phyloP scores from a whole-genome alignment of 345 rosid species.

The Clausena lansium region DNA sequence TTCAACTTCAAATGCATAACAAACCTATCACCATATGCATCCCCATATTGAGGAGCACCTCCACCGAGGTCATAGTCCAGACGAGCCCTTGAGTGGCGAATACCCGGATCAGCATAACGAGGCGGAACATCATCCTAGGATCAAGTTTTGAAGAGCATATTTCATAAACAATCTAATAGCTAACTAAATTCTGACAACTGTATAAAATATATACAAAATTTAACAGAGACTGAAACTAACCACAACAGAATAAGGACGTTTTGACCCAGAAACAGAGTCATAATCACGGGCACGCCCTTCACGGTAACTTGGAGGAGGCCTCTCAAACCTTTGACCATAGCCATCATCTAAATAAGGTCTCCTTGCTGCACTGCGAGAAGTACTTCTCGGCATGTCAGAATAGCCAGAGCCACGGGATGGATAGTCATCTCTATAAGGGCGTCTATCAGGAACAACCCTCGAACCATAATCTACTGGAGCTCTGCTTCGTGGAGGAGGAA shows the following conservation, averaged over 20 bases:
- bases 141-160: constrained; percentile 15
- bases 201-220: not conserved
- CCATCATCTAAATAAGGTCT: constrained; percentile 80
- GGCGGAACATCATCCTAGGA: constrained; percentile 83
- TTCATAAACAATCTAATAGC: constrained; percentile 12
- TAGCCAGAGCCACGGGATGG: constrained; percentile 70
- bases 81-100: constrained; percentile 87
- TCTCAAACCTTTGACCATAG: constrained; percentile 75
- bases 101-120: constrained; percentile 64
- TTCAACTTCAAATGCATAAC: not conserved
- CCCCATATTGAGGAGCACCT: constrained; percentile 69
- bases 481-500: constrained; percentile 83
- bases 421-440: constrained; percentile 79
- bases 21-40: constrained; percentile 84
- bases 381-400: constrained; percentile 62
- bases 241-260: constrained; percentile 82
- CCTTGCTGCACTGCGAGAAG: constrained; percentile 67
- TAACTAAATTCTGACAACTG: not conserved
- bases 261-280: constrained; percentile 80
- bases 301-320: constrained; percentile 72
- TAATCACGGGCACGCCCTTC: constrained; percentile 85
- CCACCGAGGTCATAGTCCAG: constrained; percentile 73
- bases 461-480: constrained; percentile 70
- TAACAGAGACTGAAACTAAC: constrained; percentile 41
- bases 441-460: constrained; percentile 74